Conservation (phyloP, 495 filamentous ascomycete genomes). For the Penicillium salamii region DNA sequence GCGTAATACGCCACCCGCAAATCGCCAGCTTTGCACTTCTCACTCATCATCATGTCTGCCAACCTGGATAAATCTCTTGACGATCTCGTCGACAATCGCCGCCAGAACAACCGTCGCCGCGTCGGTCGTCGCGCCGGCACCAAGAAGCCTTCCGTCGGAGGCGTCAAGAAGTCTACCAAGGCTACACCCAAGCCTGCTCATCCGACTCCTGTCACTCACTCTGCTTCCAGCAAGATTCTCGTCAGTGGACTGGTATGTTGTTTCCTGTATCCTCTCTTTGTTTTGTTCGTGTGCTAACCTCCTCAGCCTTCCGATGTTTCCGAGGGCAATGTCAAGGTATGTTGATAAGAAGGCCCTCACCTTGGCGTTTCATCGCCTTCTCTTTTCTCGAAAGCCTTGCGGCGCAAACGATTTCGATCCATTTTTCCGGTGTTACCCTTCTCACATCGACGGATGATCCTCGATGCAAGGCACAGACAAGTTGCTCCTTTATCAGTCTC, state of each 20-base stretch:
- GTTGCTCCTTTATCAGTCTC: conserved; percentile 40
- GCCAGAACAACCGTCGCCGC: conserved; percentile 54
- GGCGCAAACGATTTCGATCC: conserved; percentile 36
- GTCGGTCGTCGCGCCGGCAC: conserved; percentile 47
- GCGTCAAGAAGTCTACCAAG: conserved; percentile 79
- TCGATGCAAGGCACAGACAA: conserved; percentile 32
- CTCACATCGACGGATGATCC: conserved; percentile 26
- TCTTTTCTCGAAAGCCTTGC: conserved; percentile 46
- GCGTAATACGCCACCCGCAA: conserved; percentile 16
- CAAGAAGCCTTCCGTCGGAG: conserved; percentile 64
- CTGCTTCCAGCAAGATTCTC: conserved; percentile 85
- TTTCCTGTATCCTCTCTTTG: conserved; percentile 1
- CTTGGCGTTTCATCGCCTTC: conserved; percentile 55
- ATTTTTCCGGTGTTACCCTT: conserved; percentile 25
- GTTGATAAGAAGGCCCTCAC: conserved; percentile 68
- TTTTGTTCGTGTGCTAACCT: conserved; percentile 45
- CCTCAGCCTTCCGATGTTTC: conserved; percentile 86
- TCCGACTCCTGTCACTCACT: conserved; percentile 54
- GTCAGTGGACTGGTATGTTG: conserved; percentile 94
- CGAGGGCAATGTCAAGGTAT: conserved; percentile 98
- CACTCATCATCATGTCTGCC: conserved; percentile 62
- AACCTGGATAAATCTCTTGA: conserved; percentile 96
- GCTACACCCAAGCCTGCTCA: conserved; percentile 60
- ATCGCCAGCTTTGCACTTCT: conserved; percentile 15
- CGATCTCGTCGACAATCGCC: conserved; percentile 82